These are phyloP conservation scores for Aspergillus sp. DNA, from an alignment of 2,329 filamentous ascomycete genomes.

Conservation along the genomic window DNA sequence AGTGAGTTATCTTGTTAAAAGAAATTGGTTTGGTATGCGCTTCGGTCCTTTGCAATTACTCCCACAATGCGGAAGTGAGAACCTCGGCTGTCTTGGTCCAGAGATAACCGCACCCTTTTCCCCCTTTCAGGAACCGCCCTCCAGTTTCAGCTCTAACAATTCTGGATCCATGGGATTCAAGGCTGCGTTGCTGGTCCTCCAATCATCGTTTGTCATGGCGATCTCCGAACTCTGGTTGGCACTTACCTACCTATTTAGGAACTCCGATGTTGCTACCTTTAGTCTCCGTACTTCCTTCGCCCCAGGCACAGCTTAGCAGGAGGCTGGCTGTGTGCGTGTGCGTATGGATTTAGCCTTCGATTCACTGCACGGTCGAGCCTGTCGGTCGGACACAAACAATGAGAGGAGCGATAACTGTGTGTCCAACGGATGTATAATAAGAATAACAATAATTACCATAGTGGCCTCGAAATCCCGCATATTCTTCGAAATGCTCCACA, in stretches of 20 bases:
- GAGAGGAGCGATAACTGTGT: neutral
- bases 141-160: constrained; percentile 4
- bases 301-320: neutral
- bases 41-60: neutral
- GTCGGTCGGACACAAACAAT: neutral
- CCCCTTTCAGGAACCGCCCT: constrained; percentile 6
- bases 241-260: neutral
- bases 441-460: neutral
- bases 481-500: neutral
- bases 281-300: neutral
- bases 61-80: neutral
- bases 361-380: neutral
- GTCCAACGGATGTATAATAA: neutral
- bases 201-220: neutral
- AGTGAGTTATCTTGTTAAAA: neutral
- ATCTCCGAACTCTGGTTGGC: constrained; percentile 4
- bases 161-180: neutral
- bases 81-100: constrained; percentile 5
- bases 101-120: constrained; percentile 5
- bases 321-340: neutral
- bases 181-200: neutral
- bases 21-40: neutral
- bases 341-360: neutral
- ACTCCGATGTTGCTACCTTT: neutral
- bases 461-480: neutral